A percentile compares a stretch with the other conserved stretches of the same genome.
Evolutionary conservation across 2,329 filamentous ascomycete genomes (phyloP).

Genomic region (Cryphonectria parasitica): DNA sequence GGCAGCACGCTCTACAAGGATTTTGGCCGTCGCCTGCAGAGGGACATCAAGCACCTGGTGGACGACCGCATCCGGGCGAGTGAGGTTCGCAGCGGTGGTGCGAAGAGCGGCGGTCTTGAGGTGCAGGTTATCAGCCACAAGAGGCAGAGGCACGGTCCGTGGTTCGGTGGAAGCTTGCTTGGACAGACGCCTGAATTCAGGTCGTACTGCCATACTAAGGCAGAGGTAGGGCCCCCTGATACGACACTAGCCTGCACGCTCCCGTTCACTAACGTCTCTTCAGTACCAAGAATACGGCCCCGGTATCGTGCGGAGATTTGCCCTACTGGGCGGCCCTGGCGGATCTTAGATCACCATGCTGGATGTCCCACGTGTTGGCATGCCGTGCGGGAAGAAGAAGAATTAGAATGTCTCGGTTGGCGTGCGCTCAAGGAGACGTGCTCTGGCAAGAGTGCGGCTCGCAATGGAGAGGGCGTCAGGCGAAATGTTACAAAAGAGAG

Average conservation of each 20-base stretch:
- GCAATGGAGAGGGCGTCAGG: constrained; percentile 9
- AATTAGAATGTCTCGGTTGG: not conserved
- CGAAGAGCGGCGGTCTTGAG: constrained; percentile 90
- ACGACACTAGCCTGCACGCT: not conserved
- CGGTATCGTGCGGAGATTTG: constrained; percentile 93
- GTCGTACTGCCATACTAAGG: constrained; percentile 97
- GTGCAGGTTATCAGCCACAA: constrained; percentile 98
- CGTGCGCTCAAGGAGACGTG: not conserved
- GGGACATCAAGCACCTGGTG: constrained; percentile 95
- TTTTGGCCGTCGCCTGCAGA: constrained; percentile 92
- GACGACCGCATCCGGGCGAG: constrained; percentile 91
- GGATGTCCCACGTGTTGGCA: not conserved
- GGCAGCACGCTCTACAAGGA: constrained; percentile 98
- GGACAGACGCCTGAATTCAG: constrained; percentile 98
- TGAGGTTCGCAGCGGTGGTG: constrained; percentile 88
- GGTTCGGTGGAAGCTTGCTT: constrained; percentile 96
- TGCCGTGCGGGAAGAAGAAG: not conserved
- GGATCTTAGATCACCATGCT: constrained; percentile 58
- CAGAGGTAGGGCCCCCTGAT: constrained; percentile 52
- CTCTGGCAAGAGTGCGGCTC: not conserved
- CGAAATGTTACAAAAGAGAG: constrained; percentile 6
- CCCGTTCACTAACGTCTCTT: constrained; percentile 31
- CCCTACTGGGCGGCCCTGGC: constrained; percentile 88
- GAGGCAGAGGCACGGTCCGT: constrained; percentile 94
- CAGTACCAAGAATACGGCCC: constrained; percentile 96